phyloP scores from a whole-genome alignment of 2,329 filamentous ascomycete species.

The Lecanicillium sp. region DNA sequence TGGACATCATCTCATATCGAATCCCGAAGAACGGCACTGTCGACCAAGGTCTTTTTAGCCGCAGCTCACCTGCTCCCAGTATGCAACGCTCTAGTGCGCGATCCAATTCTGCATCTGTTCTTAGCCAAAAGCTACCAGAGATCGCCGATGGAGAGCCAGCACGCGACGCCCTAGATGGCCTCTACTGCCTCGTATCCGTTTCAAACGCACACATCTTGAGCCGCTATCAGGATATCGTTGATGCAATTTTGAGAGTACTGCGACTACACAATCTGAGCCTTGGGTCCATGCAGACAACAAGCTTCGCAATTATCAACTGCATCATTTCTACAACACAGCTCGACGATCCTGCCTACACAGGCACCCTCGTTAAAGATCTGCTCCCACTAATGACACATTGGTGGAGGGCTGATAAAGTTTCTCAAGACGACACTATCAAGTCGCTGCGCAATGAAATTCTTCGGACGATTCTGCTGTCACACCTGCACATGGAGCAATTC shows the following conservation, averaged over 20 bases:
- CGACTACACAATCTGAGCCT: conserved; percentile 51
- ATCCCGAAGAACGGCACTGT: conserved; percentile 34
- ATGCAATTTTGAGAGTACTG: conserved; percentile 55
- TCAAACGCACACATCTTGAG: conserved; percentile 21
- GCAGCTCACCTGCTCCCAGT: conserved; percentile 43
- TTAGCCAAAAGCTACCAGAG: conserved; percentile 24
- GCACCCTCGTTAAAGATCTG: conserved; percentile 52
- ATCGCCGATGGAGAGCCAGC: conserved; percentile 28
- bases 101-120: conserved; percentile 23
- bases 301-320: conserved; percentile 70
- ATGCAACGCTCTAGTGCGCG: conserved; percentile 24
- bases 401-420: conserved; percentile 67
- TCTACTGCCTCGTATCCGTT: conserved; percentile 34
- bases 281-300: conserved; percentile 61
- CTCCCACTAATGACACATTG: conserved; percentile 67
- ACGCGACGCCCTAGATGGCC: conserved; percentile 49
- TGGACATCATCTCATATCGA: conserved; percentile 51
- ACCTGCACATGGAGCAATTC: conserved; percentile 56
- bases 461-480: conserved; percentile 60
- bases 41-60: conserved; percentile 28
- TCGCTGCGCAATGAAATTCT: conserved; percentile 72
- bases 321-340: conserved; percentile 60
- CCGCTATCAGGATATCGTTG: conserved; percentile 50
- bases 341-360: conserved; percentile 61
- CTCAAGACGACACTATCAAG: conserved; percentile 54